Evolutionary conservation across 441 rosid species (phyloP).

Genomic region (Macaranga tanarius): DNA sequence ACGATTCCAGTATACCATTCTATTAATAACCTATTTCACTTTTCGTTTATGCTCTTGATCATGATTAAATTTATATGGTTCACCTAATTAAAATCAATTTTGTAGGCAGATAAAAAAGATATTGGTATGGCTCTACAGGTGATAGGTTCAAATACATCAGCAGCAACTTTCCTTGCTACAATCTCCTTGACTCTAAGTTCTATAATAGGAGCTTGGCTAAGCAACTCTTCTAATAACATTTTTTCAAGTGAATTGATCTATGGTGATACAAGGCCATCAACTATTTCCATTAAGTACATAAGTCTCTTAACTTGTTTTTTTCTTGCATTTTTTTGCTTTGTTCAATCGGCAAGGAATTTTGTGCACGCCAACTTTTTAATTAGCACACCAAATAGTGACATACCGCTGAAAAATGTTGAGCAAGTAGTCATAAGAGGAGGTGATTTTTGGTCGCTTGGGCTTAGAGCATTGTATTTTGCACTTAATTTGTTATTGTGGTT

Average conservation of each 20-base stretch:
- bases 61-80: not conserved
- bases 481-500: conserved; percentile 61
- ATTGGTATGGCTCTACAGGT: conserved; percentile 46
- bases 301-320: conserved; percentile 62
- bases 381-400: conserved; percentile 43
- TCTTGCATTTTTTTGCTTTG: conserved; percentile 64
- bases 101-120: conserved; percentile 43
- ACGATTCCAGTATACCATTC: too few species aligned
- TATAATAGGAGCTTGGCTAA: conserved; percentile 80
- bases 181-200: conserved; percentile 64
- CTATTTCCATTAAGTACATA: conserved; percentile 69
- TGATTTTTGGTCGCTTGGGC: conserved; percentile 37
- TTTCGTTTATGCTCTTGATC: not conserved
- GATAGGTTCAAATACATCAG: conserved; percentile 51
- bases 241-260: conserved; percentile 50
- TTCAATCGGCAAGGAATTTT: conserved; percentile 65
- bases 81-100: not conserved
- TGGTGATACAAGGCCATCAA: conserved; percentile 65
- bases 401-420: conserved; percentile 26
- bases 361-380: conserved; percentile 65
- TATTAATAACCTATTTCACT: too few species aligned
- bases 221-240: conserved; percentile 42
- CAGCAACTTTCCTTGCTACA: conserved; percentile 65
- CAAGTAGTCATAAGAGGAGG: conserved; percentile 35
- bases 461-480: conserved; percentile 54